Evolutionary conservation across 2,329 filamentous ascomycete genomes (phyloP).

Genomic region (Colletotrichum chrysophilum): DNA sequence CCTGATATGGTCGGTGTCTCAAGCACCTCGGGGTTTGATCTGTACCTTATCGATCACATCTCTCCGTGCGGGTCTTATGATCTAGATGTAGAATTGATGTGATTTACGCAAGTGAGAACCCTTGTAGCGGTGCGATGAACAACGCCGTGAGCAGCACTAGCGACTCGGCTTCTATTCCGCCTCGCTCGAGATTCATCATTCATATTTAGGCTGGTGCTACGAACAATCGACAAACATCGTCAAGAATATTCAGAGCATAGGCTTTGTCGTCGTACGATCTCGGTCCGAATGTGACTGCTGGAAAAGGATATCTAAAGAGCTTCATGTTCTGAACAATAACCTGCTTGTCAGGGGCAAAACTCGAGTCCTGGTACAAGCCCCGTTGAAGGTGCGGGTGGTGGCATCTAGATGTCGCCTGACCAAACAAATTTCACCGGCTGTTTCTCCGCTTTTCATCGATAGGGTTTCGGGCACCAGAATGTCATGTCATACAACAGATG

Average conservation of each 20-base stretch:
- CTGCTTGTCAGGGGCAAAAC: background rate
- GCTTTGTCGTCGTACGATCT: background rate
- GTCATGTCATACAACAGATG: background rate
- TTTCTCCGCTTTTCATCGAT: background rate
- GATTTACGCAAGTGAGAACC: background rate
- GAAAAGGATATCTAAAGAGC: accelerated
- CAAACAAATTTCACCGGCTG: background rate
- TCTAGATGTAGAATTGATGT: background rate
- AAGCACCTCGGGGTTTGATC: background rate
- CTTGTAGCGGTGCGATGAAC: background rate
- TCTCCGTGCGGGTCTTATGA: background rate
- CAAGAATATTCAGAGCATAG: background rate
- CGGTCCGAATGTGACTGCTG: background rate
- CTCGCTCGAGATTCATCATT: background rate
- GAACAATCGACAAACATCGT: background rate
- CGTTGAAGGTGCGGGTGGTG: background rate
- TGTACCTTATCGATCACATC: background rate
- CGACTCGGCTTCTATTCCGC: background rate
- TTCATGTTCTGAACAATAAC: background rate
- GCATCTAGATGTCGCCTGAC: background rate
- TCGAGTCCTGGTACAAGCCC: background rate
- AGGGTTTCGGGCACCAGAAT: background rate
- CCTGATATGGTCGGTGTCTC: background rate
- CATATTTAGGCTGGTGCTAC: background rate
- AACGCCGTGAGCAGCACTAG: background rate